These are phyloP conservation scores for Hordeum marinum DNA, from an alignment of 176 grass and related monocot genomes.

Conservation along the genomic window DNA sequence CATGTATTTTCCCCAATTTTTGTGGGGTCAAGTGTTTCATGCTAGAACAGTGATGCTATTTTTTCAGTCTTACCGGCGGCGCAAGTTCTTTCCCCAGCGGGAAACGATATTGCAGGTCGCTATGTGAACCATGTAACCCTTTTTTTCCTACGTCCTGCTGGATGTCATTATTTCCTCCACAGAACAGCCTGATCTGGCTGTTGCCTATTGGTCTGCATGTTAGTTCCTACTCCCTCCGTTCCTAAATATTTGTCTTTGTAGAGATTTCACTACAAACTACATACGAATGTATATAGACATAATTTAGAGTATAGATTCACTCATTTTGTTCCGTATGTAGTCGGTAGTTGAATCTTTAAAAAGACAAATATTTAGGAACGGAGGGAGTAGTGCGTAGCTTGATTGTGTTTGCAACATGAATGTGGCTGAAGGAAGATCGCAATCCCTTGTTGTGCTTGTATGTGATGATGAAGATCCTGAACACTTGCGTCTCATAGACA, in stretches of 20 bases:
- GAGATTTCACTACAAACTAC: too few species aligned
- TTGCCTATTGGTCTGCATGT: neutral
- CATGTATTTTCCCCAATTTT: neutral
- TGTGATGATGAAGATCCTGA: neutral
- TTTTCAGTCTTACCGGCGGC: neutral
- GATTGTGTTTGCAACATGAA: neutral
- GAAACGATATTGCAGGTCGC: neutral
- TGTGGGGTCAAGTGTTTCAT: neutral
- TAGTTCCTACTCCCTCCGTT: too few species aligned
- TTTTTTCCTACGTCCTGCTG: slow-evolving; percentile 9
- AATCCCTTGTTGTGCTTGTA: neutral
- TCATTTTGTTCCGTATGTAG: too few species aligned
- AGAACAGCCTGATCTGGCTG: neutral
- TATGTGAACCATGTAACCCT: neutral
- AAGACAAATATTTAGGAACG: too few species aligned
- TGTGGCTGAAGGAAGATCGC: neutral
- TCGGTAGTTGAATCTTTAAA: too few species aligned
- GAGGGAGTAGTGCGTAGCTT: neutral
- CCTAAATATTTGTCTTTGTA: too few species aligned
- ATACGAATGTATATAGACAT: too few species aligned
- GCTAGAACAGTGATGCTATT: neutral
- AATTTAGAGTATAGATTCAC: too few species aligned
- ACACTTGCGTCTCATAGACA: neutral
- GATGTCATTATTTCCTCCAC: neutral
- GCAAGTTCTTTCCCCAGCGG: neutral